A percentile compares a stretch with the other conserved stretches of the same genome.
phyloP scores from a whole-genome alignment of 345 rosid genomes.

The Boechera retrofracta region DNA sequence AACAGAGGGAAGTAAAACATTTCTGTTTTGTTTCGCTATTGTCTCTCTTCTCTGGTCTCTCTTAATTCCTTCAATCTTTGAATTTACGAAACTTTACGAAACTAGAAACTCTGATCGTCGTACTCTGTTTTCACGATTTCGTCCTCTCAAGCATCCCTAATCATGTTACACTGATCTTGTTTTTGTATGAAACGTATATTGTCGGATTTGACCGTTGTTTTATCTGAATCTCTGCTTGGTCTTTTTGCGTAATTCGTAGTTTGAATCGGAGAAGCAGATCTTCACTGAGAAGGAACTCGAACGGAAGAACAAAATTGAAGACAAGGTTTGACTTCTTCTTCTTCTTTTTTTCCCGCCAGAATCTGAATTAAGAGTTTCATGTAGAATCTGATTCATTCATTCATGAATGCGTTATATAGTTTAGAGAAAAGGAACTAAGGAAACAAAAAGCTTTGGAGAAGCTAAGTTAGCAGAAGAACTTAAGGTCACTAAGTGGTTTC shows the following conservation, averaged over 20 bases:
- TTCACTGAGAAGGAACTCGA: constrained; percentile 63
- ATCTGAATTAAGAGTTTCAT: no score
- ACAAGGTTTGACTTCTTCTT: constrained; percentile 52
- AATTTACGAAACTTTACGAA: no score
- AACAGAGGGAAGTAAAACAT: no score
- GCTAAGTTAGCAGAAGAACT: constrained; percentile 58
- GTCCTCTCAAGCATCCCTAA: background rate
- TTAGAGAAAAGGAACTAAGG: constrained; percentile 72
- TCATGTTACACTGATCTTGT: background rate
- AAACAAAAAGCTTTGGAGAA: constrained; percentile 70
- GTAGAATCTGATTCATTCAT: background rate
- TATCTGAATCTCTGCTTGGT: background rate
- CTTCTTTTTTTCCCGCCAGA: background rate
- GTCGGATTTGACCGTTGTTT: background rate
- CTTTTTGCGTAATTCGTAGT: constrained; percentile 39
- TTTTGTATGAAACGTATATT: no score
- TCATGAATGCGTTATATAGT: constrained; percentile 44
- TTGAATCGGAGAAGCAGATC: constrained; percentile 50
- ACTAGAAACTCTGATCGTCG: background rate
- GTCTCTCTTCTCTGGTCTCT: background rate
- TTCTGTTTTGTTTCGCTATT: no score
- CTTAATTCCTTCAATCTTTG: background rate
- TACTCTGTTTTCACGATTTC: background rate
- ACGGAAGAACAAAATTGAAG: constrained; percentile 79
- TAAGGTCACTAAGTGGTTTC: constrained; percentile 44